Conservation (phyloP, 805 yeast genomes). For the Zygoascus biomembranicola region DNA sequence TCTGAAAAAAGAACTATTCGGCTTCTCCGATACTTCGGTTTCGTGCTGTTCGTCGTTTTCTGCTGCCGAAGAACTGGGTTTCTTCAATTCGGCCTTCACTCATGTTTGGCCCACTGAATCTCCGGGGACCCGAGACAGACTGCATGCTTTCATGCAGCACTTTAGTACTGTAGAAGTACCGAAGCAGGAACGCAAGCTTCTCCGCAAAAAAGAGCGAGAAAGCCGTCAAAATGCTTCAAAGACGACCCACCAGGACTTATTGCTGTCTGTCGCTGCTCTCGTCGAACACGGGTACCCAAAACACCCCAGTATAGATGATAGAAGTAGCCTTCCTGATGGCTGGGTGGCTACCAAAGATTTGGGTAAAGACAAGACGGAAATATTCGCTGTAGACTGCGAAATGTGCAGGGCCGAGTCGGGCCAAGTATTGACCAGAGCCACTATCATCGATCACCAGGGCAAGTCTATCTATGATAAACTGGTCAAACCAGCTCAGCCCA, state of each 20-base stretch:
- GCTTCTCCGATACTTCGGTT: conserved; percentile 15
- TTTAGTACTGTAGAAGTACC: conserved; percentile 36
- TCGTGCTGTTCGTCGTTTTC: conserved; percentile 10
- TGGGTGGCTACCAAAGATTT: conserved; percentile 51
- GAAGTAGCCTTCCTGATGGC: conserved; percentile 21
- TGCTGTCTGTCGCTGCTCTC: not conserved
- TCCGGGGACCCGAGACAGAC: conserved; percentile 58
- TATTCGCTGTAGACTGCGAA: conserved; percentile 88
- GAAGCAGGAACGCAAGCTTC: not conserved
- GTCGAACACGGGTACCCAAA: not conserved
- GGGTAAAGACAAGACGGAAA: conserved; percentile 38
- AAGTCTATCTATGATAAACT: conserved; percentile 53
- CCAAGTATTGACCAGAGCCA: conserved; percentile 65
- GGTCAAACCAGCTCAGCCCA: conserved; percentile 69
- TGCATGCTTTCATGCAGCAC: conserved; percentile 47
- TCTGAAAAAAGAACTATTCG: conserved; percentile 40
- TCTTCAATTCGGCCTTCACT: conserved; percentile 35
- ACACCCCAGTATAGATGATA: not conserved
- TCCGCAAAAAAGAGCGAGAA: not conserved
- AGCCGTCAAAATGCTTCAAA: not conserved
- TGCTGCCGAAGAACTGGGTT: conserved; percentile 20
- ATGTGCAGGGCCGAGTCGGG: conserved; percentile 67
- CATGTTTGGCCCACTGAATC: conserved; percentile 42
- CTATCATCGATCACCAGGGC: conserved; percentile 57
- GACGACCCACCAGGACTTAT: not conserved